phyloP scores from a whole-genome alignment of 2,329 filamentous ascomycete species.

The Trichoderma sp. region DNA sequence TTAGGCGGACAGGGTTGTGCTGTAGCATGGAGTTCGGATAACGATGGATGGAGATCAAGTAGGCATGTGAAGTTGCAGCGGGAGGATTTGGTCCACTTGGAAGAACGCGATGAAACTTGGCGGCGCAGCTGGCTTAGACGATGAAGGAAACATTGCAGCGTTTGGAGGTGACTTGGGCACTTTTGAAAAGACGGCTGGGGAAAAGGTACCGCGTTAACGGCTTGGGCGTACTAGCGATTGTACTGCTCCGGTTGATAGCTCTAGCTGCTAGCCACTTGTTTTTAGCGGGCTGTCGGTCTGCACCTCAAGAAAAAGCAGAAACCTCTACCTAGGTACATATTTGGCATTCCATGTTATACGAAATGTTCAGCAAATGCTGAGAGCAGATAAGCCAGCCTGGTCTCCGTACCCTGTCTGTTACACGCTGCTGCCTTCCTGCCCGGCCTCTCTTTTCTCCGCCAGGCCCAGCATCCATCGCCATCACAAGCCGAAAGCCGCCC shows the following conservation, averaged over 20 bases:
- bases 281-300: neutral
- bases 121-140: neutral
- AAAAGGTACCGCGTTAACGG: neutral
- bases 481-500: neutral
- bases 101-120: neutral
- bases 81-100: neutral
- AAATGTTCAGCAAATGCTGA: neutral
- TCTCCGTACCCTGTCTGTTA: neutral
- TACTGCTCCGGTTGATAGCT: neutral
- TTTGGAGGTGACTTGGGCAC: neutral
- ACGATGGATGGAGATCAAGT: neutral
- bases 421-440: neutral
- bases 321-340: neutral
- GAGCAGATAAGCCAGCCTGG: neutral
- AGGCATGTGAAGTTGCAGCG: neutral
- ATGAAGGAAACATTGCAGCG: neutral
- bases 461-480: neutral
- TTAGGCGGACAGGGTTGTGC: neutral
- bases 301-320: neutral
- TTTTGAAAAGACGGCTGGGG: neutral
- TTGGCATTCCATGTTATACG: no score
- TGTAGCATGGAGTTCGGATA: neutral
- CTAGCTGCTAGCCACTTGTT: neutral
- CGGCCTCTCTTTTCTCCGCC: constrained; percentile 11
- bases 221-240: neutral